Evolutionary conservation across 495 filamentous ascomycete genomes (phyloP).

Genomic region (Aspergillus wentii): DNA sequence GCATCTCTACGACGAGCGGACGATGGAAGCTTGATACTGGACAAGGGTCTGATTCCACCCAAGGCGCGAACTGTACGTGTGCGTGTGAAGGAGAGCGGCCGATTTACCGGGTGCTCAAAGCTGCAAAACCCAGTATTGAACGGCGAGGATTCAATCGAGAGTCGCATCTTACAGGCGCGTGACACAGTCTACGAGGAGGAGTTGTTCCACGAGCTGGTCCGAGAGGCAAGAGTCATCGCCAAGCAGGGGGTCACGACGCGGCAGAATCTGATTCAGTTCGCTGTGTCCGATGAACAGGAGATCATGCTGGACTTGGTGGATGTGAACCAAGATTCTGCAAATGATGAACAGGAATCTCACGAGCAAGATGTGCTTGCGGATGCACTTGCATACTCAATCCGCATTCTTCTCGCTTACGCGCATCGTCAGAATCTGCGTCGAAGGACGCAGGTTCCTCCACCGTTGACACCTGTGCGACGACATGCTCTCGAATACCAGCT

Average conservation of each 20-base stretch:
- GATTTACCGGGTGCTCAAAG: slow-evolving; percentile 36
- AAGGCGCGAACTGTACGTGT: slow-evolving; percentile 64
- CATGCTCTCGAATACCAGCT: slow-evolving; percentile 51
- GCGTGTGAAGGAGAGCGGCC: slow-evolving; percentile 37
- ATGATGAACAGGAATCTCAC: slow-evolving; percentile 6
- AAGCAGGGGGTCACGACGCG: slow-evolving; percentile 59
- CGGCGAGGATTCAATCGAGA: slow-evolving; percentile 43
- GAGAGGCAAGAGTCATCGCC: slow-evolving; percentile 68
- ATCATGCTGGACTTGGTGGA: slow-evolving; percentile 64
- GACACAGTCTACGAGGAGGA: slow-evolving; percentile 90
- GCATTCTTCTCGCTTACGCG: slow-evolving; percentile 65
- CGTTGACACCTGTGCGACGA: slow-evolving; percentile 47
- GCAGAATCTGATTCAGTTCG: slow-evolving; percentile 53
- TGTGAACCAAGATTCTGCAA: slow-evolving; percentile 33
- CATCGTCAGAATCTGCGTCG: slow-evolving; percentile 63
- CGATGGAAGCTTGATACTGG: slow-evolving; percentile 69
- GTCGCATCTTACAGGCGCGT: slow-evolving; percentile 71
- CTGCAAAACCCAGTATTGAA: slow-evolving; percentile 27
- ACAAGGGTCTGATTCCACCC: slow-evolving; percentile 56
- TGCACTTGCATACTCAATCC: slow-evolving; percentile 53
- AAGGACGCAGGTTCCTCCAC: slow-evolving; percentile 56
- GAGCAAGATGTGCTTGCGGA: slow-evolving; percentile 44
- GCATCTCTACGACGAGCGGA: slow-evolving; percentile 69
- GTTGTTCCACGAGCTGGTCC: slow-evolving; percentile 83
- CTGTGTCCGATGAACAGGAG: slow-evolving; percentile 46